Conservation (phyloP, 305 asterid species). For the Salvia sclarea region DNA sequence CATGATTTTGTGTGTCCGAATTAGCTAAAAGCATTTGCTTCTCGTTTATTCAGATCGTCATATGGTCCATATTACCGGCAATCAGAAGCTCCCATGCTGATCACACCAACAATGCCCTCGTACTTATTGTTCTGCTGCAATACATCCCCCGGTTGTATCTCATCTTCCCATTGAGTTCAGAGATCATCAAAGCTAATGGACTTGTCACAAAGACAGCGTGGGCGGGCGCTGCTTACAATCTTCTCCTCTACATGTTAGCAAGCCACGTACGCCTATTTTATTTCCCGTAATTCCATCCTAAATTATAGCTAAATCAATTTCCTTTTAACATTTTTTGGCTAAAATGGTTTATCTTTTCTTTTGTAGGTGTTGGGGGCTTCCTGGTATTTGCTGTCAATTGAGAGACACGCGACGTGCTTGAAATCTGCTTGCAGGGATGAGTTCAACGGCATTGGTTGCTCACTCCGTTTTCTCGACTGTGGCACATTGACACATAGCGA, state of each 20-base stretch:
- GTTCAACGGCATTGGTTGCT: constrained; percentile 41
- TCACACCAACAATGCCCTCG: constrained; percentile 71
- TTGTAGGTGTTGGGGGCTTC: constrained; percentile 75
- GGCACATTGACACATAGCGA: constrained; percentile 48
- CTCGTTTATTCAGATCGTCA: constrained; percentile 57
- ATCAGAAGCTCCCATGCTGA: constrained; percentile 75
- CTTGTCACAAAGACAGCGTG: constrained; percentile 78
- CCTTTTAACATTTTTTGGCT: background rate
- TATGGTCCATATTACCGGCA: constrained; percentile 80
- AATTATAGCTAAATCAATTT: background rate
- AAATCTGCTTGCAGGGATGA: constrained; percentile 68
- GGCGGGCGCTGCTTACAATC: constrained; percentile 83
- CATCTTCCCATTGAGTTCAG: constrained; percentile 72
- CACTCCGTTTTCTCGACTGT: constrained; percentile 66
- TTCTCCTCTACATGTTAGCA: constrained; percentile 77
- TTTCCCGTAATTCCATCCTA: background rate
- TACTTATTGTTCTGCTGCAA: constrained; percentile 59
- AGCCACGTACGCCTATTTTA: constrained; percentile 61
- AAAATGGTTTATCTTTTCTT: constrained; percentile 7
- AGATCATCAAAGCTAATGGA: constrained; percentile 75
- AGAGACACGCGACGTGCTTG: constrained; percentile 74
- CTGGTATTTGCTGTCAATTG: constrained; percentile 74
- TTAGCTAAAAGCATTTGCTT: constrained; percentile 27
- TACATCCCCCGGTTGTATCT: constrained; percentile 67
- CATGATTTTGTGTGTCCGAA: constrained; percentile 31